Base-by-base conservation (phyloP, 352 stramenopile genomes). In the Phytophthora sp. region DNA sequence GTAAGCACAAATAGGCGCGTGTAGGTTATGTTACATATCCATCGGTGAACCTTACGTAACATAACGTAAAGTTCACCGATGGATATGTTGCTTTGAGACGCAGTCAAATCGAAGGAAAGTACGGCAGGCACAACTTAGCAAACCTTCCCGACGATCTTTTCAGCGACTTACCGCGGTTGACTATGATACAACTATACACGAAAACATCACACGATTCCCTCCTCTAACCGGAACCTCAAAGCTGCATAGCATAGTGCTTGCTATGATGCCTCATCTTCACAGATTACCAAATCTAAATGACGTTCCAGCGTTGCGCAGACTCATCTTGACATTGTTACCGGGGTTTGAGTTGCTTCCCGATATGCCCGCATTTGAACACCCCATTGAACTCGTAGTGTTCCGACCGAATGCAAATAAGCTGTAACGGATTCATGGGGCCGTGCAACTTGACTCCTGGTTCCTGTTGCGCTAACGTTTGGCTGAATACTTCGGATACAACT, bases 101-200 rank as follows among this genome's bases (percentile, higher is more conserved):
- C 10, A 69, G 61, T 23, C 62, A 66, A 21, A 35, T 70, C 18
- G 62, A 70, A 66, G 62, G 54, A 4, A 72, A 69, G 53, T 43
- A 38, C 11, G 44, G 31, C 10, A 41, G 26, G 31, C n/a, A 6
- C 9, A 72, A 72, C 24, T 37, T 72, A 32, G 18, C 54, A 1
- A 27, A 13, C 2, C 48, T 69, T 20, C 57, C 57, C 2, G 44
- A 55, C 0, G 26, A 60, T 35, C 18, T 72, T 4, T 69, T 72
- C 28, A 55, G 43, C 11, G 35, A 68, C 26, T 46, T 72, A 28
- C 57, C 63, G 5, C 43, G 20, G 12, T 15, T 72, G 15, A n/a
- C 51, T 20, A 51, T 41, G 32, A 12, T 72, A 4, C 51, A 72
- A 21, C 17, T 72, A 15, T 68, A 12, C 63, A 72, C 8, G n/a